A percentile compares a stretch with the other conserved stretches of the same genome.
These are phyloP conservation scores for Neurospora sp. DNA, from an alignment of 2,329 filamentous ascomycete genomes.

Conservation along the genomic window DNA sequence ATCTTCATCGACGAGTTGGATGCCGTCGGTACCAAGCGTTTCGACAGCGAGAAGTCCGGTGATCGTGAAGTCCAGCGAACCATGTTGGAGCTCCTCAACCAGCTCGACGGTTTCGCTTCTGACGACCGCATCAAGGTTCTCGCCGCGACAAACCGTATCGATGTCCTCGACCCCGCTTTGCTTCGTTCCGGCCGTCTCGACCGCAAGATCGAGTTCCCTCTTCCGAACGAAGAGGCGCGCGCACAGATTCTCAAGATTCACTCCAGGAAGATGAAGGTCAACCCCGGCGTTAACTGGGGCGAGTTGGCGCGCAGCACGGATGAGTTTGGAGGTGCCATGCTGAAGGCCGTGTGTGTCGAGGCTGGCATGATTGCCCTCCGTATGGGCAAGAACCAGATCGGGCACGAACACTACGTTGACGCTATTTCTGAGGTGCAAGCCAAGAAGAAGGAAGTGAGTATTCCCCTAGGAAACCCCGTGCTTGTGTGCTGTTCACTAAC, in stretches of 20 bases:
- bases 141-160: conserved; percentile 87
- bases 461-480: not conserved
- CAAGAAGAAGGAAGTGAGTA: conserved; percentile 81
- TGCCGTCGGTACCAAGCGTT: conserved; percentile 96
- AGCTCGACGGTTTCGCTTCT: conserved; percentile 94
- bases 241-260: conserved; percentile 97
- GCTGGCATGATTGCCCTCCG: conserved; percentile 97
- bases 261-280: conserved; percentile 95
- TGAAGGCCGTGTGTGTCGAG: conserved; percentile 98
- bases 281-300: conserved; percentile 87
- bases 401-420: conserved; percentile 97
- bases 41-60: conserved; percentile 96
- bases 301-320: conserved; percentile 94
- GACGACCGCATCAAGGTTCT: conserved; percentile 96
- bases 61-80: conserved; percentile 97
- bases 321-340: conserved; percentile 93
- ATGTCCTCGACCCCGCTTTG: conserved; percentile 85
- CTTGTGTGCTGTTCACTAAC: conserved; percentile 3
- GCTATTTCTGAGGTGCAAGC: conserved; percentile 92
- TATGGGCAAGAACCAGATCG: conserved; percentile 91
- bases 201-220: conserved; percentile 95
- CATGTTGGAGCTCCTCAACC: conserved; percentile 97
- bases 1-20: conserved; percentile 99
- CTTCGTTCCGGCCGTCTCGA: conserved; percentile 88
- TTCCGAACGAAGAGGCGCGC: conserved; percentile 94